A percentile compares a stretch with the other conserved stretches of the same genome.
These are phyloP conservation scores for Clohesyomyces aquaticus DNA, from an alignment of 495 filamentous ascomycete genomes.

Conservation along the genomic window DNA sequence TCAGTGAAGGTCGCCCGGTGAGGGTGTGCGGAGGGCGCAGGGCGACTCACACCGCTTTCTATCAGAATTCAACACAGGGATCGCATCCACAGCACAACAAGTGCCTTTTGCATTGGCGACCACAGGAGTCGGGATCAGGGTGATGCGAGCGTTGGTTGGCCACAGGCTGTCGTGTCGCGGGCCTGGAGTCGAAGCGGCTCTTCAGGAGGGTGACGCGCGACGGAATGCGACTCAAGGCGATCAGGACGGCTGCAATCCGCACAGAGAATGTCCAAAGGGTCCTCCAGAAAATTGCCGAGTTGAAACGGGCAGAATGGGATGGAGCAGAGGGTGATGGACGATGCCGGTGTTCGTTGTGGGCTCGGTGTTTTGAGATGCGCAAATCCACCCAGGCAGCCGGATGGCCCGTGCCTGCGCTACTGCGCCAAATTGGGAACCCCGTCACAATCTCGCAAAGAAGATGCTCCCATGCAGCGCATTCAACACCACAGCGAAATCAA, in stretches of 20 bases:
- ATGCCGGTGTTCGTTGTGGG: neutral
- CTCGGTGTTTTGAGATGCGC: neutral
- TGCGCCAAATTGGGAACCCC: neutral
- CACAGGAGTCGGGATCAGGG: neutral
- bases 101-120: slow-evolving; percentile 1
- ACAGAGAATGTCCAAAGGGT: neutral
- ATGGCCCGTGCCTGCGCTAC: too few relatives aligned
- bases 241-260: neutral
- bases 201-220: slow-evolving; percentile 19
- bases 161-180: slow-evolving; percentile 1
- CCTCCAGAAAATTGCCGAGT: neutral
- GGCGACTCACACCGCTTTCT: slow-evolving; percentile 18
- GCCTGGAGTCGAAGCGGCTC: neutral
- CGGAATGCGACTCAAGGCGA: slow-evolving; percentile 1
- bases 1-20: slow-evolving; percentile 19
- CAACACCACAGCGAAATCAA: slow-evolving; percentile 1
- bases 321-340: neutral
- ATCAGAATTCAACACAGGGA: neutral
- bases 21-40: neutral
- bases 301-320: neutral
- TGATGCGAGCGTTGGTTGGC: slow-evolving; percentile 10
- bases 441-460: neutral
- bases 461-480: neutral
- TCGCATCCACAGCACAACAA: slow-evolving; percentile 14
- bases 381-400: neutral